Conservation (phyloP, 257 asterid species). For the Perilla frutescens region DNA sequence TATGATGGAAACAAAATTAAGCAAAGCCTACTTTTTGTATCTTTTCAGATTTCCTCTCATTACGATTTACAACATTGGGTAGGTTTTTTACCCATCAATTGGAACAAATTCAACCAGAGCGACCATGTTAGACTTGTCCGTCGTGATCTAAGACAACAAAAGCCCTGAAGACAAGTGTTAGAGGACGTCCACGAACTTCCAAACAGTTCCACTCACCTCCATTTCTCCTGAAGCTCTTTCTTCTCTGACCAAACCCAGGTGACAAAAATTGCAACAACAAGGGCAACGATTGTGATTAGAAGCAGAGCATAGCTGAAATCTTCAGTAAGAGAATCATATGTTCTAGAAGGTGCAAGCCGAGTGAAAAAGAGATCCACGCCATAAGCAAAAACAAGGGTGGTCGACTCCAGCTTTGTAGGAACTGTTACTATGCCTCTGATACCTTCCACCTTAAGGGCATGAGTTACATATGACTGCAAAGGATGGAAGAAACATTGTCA, state of each 20-base stretch:
- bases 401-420: conserved; percentile 93
- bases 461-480: conserved; percentile 87
- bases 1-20: conserved; percentile 18
- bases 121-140: conserved; percentile 29
- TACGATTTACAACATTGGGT: conserved; percentile 43
- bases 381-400: conserved; percentile 87
- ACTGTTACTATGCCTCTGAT: conserved; percentile 80
- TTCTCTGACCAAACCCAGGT: conserved; percentile 95
- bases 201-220: conserved; percentile 66
- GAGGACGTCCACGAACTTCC: conserved; percentile 17
- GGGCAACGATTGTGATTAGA: conserved; percentile 84
- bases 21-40: conserved; percentile 28
- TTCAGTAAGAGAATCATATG: conserved; percentile 93
- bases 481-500: conserved; percentile 26
- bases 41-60: conserved; percentile 30
- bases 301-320: conserved; percentile 95
- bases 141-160: conserved; percentile 20
- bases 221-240: conserved; percentile 96
- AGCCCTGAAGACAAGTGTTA: conserved; percentile 24
- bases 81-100: conserved; percentile 31
- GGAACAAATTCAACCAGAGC: conserved; percentile 30
- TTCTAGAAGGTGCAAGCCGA: conserved; percentile 91
- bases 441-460: conserved; percentile 90
- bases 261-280: conserved; percentile 73
- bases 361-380: conserved; percentile 95